Evolutionary conservation across 192 early-diverging fungal species (phyloP).

Genomic region (Lobosporangium transversale): DNA sequence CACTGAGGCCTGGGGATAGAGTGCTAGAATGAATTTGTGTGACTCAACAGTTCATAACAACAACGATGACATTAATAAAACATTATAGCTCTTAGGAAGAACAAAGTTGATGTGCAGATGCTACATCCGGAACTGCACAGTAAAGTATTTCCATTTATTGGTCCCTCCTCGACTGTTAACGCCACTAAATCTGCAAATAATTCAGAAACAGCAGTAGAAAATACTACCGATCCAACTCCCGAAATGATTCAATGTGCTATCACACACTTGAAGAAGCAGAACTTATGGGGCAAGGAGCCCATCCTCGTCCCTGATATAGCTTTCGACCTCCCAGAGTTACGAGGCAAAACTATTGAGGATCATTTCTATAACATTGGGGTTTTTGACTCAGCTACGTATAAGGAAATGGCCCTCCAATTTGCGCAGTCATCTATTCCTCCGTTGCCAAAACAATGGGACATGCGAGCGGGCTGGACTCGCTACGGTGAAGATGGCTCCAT

Average conservation of each 20-base stretch:
- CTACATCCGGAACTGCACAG: slow-evolving; percentile 59
- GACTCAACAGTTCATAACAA: too few species aligned
- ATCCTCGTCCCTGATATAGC: slow-evolving; percentile 47
- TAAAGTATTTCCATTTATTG: slow-evolving; percentile 62
- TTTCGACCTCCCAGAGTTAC: slow-evolving; percentile 51
- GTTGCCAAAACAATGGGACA: slow-evolving; percentile 62
- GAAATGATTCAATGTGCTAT: slow-evolving; percentile 52
- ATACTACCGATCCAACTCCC: slow-evolving; percentile 24
- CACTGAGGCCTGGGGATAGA: too few species aligned
- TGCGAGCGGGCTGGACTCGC: slow-evolving; percentile 81
- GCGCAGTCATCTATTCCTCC: slow-evolving; percentile 55
- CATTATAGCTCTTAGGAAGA: slow-evolving; percentile 31
- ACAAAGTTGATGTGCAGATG: slow-evolving; percentile 73
- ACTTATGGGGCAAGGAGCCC: slow-evolving; percentile 64
- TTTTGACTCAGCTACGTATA: slow-evolving; percentile 68
- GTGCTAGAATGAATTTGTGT: too few species aligned
- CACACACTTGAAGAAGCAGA: slow-evolving; percentile 59
- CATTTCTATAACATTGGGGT: slow-evolving; percentile 82
- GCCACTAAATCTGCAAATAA: background rate
- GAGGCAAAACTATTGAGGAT: slow-evolving; percentile 66
- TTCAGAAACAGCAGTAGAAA: background rate
- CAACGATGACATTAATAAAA: background rate
- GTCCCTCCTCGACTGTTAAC: too few species aligned
- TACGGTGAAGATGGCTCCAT: slow-evolving; percentile 65
- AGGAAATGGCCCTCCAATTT: slow-evolving; percentile 62